phyloP scores from a whole-genome alignment of 805 yeast species.

The Saturnispora dispora region DNA sequence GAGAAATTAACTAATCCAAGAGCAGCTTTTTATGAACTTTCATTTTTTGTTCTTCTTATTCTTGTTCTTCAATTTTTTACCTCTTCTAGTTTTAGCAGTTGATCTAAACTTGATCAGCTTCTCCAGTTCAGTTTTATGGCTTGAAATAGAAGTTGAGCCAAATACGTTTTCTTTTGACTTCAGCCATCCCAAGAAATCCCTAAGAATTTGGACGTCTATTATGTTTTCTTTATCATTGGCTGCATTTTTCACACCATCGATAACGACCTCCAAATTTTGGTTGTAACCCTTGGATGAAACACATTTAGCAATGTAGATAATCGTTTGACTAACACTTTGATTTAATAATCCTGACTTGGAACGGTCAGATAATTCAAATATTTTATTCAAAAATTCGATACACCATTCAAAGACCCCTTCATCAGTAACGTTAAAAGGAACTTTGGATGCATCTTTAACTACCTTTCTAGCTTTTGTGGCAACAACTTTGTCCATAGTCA shows the following conservation, averaged over 20 bases:
- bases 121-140: neutral
- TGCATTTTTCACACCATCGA: slow-evolving; percentile 3
- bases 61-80: neutral
- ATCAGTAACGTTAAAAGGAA: neutral
- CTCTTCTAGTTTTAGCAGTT: neutral
- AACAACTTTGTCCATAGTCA: slow-evolving; percentile 4
- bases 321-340: slow-evolving; percentile 6
- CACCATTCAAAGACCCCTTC: slow-evolving; percentile 5
- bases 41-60: neutral
- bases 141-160: neutral
- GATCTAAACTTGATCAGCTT: slow-evolving; percentile 2
- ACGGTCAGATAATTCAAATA: neutral
- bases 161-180: slow-evolving; percentile 3
- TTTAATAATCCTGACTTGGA: slow-evolving; percentile 3
- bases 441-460: slow-evolving; percentile 4
- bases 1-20: no score
- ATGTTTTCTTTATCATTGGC: slow-evolving; percentile 5
- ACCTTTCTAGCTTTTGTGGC: slow-evolving; percentile 7
- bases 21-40: neutral
- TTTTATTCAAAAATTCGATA: slow-evolving; percentile 2
- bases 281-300: neutral
- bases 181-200: slow-evolving; percentile 7
- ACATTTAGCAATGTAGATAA: slow-evolving; percentile 4
- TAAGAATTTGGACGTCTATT: slow-evolving; percentile 7
- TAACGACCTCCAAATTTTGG: neutral